Conservation (phyloP, 2,329 filamentous ascomycete species). For the Aspergillus chevalieri region DNA sequence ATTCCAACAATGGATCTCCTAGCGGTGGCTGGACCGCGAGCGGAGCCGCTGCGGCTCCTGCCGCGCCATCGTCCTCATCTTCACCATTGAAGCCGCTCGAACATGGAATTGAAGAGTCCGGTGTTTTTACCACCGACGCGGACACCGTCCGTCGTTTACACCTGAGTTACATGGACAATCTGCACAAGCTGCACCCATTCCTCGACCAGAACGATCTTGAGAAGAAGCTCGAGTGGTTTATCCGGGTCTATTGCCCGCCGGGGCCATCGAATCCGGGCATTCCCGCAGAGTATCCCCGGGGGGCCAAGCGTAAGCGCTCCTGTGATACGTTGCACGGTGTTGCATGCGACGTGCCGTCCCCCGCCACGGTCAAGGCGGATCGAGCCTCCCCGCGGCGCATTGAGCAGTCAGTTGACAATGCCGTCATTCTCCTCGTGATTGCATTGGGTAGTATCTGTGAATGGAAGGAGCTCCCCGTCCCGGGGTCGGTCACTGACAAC, state of each 20-base stretch:
- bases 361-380: constrained; percentile 10
- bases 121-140: constrained; percentile 49
- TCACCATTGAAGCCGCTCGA: constrained; percentile 22
- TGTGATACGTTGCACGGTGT: constrained; percentile 22
- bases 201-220: constrained; percentile 50
- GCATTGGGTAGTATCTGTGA: constrained; percentile 79
- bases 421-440: constrained; percentile 73
- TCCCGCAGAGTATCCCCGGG: constrained; percentile 20
- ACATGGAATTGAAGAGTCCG: constrained; percentile 46
- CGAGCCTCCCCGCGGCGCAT: constrained; percentile 19
- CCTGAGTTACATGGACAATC: constrained; percentile 52
- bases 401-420: constrained; percentile 65
- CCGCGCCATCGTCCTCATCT: constrained; percentile 10
- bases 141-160: constrained; percentile 47
- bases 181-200: constrained; percentile 61
- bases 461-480: constrained; percentile 42
- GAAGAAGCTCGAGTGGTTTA: constrained; percentile 48
- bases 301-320: constrained; percentile 35
- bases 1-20: constrained; percentile 33
- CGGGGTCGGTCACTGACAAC: constrained; percentile 47
- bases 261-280: constrained; percentile 7
- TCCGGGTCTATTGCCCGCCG: constrained; percentile 41
- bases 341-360: constrained; percentile 19
- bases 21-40: constrained; percentile 48
- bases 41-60: constrained; percentile 40